Evolutionary conservation across 179 eudicot species (phyloP), one percentile per base, ranked within the genome.

Genomic region (Patellifolia procumbens): DNA sequence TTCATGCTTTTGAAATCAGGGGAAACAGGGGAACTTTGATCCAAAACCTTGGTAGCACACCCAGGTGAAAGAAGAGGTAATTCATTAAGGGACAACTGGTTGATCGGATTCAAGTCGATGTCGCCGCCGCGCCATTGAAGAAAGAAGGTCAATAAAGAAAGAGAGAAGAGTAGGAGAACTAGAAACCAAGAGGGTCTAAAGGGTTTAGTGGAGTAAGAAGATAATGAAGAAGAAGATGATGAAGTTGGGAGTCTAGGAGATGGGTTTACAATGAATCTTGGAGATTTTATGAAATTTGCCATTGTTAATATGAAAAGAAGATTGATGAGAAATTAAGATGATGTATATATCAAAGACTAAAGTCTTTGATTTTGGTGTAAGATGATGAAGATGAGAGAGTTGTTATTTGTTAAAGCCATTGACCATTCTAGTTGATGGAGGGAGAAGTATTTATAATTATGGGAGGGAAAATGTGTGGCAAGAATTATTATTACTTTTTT

Each of bases 1-100:
- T 80, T 84, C 89, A 86, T 89, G 29, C 83, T 88, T 81, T 84
- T 79, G 31, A 77, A 86, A 67, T 88, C 86, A 1, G 87, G 87
- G 42, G 87, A 83, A 35, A 74, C 75, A 71, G 81, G 74, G 34
- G 78, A 71, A 31, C 82, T 82, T 32, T 67, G 83, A 16, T 73
- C 81, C 72, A 86, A 55, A 7, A 80, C 76, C 59, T 83, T 76
- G 3, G 48, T 11, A 51, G 11, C 60, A 31, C 75, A 79, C 28
- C 56, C 73, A 12, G 31, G 35, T 67, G 56, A n/a, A 79, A 58
- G 7, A 53, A 1, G 10, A 6, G 0, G 8, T 10, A 26, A 26
- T 53, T n/a, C 24, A 7, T 20, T 20, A 6, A 6, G 58, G 22
- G 9, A 1, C 68, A 61, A 76, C 1, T 76, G 79, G 73, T 78